Evolutionary conservation across 129 eudicot species (phyloP), one percentile per base, ranked within the genome.

Genomic region (Helichrysum umbraculigerum): DNA sequence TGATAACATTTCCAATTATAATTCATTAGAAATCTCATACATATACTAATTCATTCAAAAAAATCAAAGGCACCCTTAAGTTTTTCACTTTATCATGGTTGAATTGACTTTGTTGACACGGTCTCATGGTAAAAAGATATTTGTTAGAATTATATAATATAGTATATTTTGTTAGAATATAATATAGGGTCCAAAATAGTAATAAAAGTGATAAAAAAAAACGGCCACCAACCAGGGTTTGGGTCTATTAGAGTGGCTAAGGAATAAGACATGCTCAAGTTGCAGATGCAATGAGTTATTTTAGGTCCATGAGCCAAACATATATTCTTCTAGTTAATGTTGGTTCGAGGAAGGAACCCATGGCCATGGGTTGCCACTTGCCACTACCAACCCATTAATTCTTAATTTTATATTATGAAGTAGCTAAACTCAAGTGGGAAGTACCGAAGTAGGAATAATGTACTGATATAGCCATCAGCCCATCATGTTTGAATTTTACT

Each of bases 171-270:
- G 3, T 32, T 8, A 37, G 58, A 25, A 39, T 25, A 34, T 37
- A 57, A n/a, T 32, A 73, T 25, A 7, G 68, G n/a, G 37, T 73
- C 25, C 15, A 60, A 73, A 73, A 14, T n/a, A n/a, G n/a, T n/a
- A 16, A 6, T 35, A 35, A 1, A 16, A 51, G 9, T 5, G 1
- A 9, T 17, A 20, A 19, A 66, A 19, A 66, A 56, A 56, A 65
- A 35, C 6, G 74, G 58, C 58, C 81, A 67, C 74, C 74, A 76
- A 54, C 74, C 74, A 54, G 2, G 41, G 17, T 19, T 34, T 34
- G 58, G 79, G 80, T 76, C 80, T 32, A 66, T 66, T 25, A 9
- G 68, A 68, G 74, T 35, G 81, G 59, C 74, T 51, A 52, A 39
- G 22, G 61, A 63, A 20, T 39, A 17, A 4, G 71, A 63, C 71